Conservation (phyloP, 768 basidiomycete species). For the Boletus patriciae region DNA sequence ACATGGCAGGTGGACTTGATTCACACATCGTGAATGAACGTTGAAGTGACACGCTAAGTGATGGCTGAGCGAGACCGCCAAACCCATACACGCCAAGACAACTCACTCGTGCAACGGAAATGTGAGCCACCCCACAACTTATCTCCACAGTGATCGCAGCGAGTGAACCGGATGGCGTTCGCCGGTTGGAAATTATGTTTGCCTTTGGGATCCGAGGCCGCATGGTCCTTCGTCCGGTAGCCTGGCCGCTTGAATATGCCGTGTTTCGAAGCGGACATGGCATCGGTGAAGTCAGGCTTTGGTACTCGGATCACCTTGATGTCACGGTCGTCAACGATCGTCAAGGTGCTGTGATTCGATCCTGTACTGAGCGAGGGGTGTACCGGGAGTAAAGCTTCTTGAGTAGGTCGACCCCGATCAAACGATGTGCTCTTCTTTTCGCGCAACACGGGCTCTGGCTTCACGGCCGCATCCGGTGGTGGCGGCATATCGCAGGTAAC, state of each 20-base stretch:
- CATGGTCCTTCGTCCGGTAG: slow-evolving; percentile 50
- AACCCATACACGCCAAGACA: background rate
- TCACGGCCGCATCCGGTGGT: slow-evolving; percentile 7
- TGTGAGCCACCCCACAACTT: slow-evolving; percentile 99
- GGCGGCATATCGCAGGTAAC: slow-evolving; percentile 18
- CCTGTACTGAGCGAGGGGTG: slow-evolving; percentile 20
- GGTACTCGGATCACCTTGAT: slow-evolving; percentile 29
- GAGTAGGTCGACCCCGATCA: slow-evolving; percentile 21
- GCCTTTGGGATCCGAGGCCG: slow-evolving; percentile 38
- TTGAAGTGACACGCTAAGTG: slow-evolving; percentile 74
- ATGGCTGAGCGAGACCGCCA: slow-evolving; percentile 2
- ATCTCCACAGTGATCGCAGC: slow-evolving; percentile 95
- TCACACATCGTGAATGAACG: slow-evolving; percentile 84
- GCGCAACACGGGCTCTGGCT: slow-evolving; percentile 11
- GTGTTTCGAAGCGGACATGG: slow-evolving; percentile 51
- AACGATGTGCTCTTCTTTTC: slow-evolving; percentile 33
- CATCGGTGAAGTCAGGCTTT: slow-evolving; percentile 39
- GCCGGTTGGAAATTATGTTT: slow-evolving; percentile 89
- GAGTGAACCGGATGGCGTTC: slow-evolving; percentile 82
- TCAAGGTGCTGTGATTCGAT: slow-evolving; percentile 19
- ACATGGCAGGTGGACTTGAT: slow-evolving; percentile 66
- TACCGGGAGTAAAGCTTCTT: slow-evolving; percentile 5
- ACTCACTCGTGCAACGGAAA: slow-evolving; percentile 82
- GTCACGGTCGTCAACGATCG: slow-evolving; percentile 31
- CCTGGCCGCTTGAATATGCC: slow-evolving; percentile 75